Percentiles rank a stretch among this genome's conserved stretches.
Conservation (phyloP, 2,329 filamentous ascomycete genomes). For the Hymenoscyphus repandus region DNA sequence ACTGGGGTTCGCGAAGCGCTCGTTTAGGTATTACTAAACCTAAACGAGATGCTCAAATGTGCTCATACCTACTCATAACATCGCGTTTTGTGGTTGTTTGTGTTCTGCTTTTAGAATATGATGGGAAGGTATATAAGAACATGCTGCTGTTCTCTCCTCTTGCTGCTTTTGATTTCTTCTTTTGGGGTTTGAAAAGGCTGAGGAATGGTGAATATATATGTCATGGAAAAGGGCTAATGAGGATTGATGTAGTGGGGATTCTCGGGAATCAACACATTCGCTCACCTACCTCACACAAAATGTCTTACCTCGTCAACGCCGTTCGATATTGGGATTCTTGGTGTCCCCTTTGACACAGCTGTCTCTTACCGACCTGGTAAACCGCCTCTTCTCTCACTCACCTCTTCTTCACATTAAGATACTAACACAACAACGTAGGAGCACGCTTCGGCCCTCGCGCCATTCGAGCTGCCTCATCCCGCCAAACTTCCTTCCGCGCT, state of each 20-base stretch:
- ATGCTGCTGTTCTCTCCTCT: neutral
- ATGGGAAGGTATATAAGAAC: neutral
- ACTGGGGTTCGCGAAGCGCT: neutral
- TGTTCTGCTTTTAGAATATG: neutral
- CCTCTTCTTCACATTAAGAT: neutral
- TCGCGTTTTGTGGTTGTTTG: neutral
- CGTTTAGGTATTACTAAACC: neutral
- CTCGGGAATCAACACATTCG: conserved; percentile 70
- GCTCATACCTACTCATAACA: neutral
- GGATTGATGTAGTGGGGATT: conserved; percentile 51
- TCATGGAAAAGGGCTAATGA: neutral
- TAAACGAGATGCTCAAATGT: neutral
- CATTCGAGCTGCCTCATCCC: conserved; percentile 76
- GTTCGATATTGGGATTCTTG: conserved; percentile 69
- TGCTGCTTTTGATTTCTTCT: neutral
- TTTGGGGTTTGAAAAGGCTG: neutral
- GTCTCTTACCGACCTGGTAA: conserved; percentile 63
- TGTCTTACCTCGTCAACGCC: conserved; percentile 59
- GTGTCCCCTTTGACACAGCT: conserved; percentile 69
- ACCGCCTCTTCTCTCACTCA: conserved; percentile 10
- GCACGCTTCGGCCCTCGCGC: conserved; percentile 82
- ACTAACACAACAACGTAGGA: conserved; percentile 34
- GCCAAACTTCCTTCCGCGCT: conserved; percentile 74
- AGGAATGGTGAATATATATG: neutral
- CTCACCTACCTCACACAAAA: conserved; percentile 63